Percentiles rank a stretch among this genome's conserved stretches.
Conservation (phyloP, 495 filamentous ascomycete species). For the Daldinia decipiens region DNA sequence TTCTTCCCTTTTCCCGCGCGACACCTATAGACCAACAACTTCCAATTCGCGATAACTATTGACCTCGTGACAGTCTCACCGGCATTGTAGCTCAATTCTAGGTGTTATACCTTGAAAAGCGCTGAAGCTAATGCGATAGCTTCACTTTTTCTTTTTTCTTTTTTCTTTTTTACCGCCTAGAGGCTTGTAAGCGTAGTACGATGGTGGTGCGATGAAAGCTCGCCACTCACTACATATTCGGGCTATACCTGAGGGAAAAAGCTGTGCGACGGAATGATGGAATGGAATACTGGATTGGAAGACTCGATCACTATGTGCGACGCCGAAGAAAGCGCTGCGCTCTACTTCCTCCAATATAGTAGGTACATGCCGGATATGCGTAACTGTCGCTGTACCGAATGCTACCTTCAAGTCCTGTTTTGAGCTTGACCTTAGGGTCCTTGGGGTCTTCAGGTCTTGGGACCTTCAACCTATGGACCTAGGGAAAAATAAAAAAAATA, state of each 20-base stretch:
- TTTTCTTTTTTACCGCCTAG: constrained; percentile 9
- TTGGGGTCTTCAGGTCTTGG: constrained; percentile 11
- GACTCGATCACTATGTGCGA: constrained; percentile 26
- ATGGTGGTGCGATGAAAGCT: constrained; percentile 42
- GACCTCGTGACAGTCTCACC: constrained; percentile 23
- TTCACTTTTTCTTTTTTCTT: constrained; percentile 8
- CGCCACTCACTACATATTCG: constrained; percentile 28
- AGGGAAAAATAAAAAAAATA: background rate
- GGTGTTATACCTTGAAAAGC: background rate
- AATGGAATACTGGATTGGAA: constrained; percentile 29
- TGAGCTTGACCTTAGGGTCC: constrained; percentile 3
- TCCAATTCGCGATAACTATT: constrained; percentile 19
- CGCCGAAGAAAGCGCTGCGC: constrained; percentile 22
- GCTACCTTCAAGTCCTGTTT: constrained; percentile 16
- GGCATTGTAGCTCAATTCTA: constrained; percentile 16
- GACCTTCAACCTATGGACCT: constrained; percentile 18
- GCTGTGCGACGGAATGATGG: constrained; percentile 33
- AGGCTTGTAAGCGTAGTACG: constrained; percentile 32
- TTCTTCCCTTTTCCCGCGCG: background rate
- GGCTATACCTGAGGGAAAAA: constrained; percentile 15
- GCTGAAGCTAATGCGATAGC: constrained; percentile 27
- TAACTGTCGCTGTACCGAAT: constrained; percentile 32
- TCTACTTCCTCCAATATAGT: constrained; percentile 25
- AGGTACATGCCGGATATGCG: constrained; percentile 38
- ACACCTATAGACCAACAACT: background rate